phyloP scores from a whole-genome alignment of 2,329 filamentous ascomycete species.

The Trichophyton schoenleinii region DNA sequence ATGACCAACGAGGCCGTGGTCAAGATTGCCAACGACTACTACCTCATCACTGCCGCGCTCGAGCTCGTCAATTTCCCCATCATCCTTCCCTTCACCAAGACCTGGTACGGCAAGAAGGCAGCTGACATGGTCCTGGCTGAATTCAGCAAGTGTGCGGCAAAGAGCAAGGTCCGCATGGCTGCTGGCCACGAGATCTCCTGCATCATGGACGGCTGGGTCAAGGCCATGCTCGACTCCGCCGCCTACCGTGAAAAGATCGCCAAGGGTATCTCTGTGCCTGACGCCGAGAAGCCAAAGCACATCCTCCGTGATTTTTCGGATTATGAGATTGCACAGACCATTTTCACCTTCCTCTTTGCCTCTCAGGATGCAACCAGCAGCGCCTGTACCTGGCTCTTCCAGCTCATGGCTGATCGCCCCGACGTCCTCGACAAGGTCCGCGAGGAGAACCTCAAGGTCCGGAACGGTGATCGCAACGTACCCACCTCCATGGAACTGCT shows the following conservation, averaged over 20 bases:
- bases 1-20: conserved; percentile 81
- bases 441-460: conserved; percentile 70
- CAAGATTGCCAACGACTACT: conserved; percentile 94
- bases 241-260: conserved; percentile 67
- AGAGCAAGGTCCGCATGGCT: conserved; percentile 84
- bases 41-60: conserved; percentile 85
- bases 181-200: conserved; percentile 76
- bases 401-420: conserved; percentile 85
- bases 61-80: conserved; percentile 98
- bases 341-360: conserved; percentile 95
- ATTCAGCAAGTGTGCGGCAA: conserved; percentile 82
- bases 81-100: conserved; percentile 87
- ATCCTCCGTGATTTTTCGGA: conserved; percentile 78
- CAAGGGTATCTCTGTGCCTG: conserved; percentile 54
- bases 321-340: conserved; percentile 79
- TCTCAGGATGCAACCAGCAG: conserved; percentile 95
- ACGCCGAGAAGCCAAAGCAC: conserved; percentile 66
- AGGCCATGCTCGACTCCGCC: conserved; percentile 74
- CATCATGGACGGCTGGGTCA: conserved; percentile 92
- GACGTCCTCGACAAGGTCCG: conserved; percentile 81
- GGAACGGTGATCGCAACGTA: conserved; percentile 60
- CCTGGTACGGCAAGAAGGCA: conserved; percentile 94
- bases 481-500: conserved; percentile 70
- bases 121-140: conserved; percentile 83
- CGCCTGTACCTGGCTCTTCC: conserved; percentile 89